phyloP scores from a whole-genome alignment of 345 rosid species.

The Aquilaria yunnanensis region DNA sequence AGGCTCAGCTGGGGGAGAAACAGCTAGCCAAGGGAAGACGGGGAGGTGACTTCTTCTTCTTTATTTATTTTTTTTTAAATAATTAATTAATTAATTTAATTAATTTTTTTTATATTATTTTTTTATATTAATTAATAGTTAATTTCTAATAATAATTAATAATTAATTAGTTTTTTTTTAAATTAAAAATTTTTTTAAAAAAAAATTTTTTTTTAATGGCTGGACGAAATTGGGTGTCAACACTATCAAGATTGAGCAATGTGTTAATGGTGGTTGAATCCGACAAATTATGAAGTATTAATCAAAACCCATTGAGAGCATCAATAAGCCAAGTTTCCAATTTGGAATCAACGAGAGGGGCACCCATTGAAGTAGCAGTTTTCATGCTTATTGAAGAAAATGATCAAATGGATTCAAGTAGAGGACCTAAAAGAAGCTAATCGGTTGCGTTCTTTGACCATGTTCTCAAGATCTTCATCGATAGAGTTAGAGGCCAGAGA shows the following conservation, averaged over 20 bases:
- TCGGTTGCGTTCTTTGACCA: conserved; percentile 56
- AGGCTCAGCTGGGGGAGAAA: too few species aligned
- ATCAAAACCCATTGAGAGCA: conserved; percentile 58
- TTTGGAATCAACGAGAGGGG: conserved; percentile 55
- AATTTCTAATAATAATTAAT: too few species aligned
- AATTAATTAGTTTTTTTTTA: too few species aligned
- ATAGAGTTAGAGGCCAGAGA: conserved; percentile 50
- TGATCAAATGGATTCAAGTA: conserved; percentile 23
- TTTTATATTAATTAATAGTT: too few species aligned
- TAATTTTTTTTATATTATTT: too few species aligned
- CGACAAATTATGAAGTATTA: conserved; percentile 59
- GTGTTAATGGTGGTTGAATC: conserved; percentile 51
- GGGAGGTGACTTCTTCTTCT: too few species aligned
- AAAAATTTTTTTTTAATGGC: too few species aligned
- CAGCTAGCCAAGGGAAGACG: too few species aligned
- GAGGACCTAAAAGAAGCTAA: conserved; percentile 10
- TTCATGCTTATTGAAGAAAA: conserved; percentile 63
- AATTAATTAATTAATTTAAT: too few species aligned
- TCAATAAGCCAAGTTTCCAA: conserved; percentile 84
- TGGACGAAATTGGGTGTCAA: too few species aligned
- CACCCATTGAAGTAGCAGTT: conserved; percentile 69
- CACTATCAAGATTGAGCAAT: conserved; percentile 49
- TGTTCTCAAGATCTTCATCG: conserved; percentile 69
- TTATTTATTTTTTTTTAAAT: too few species aligned
- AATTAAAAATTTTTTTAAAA: too few species aligned